Evolutionary conservation across 768 basidiomycete species (phyloP).

Genomic region (Filobasidium floriforme): DNA sequence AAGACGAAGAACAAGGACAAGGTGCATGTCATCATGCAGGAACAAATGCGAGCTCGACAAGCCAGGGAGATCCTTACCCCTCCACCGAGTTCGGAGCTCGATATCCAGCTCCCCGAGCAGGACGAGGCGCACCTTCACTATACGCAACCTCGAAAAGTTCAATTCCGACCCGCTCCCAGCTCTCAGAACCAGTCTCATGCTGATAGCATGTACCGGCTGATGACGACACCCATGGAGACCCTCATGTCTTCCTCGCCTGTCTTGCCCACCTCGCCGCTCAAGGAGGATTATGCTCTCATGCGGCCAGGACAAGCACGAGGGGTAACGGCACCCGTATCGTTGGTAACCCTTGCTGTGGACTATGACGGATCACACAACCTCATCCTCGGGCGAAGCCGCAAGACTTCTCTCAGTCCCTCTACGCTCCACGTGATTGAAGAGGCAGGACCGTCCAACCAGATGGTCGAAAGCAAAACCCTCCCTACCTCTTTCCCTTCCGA

Average conservation of each 20-base stretch:
- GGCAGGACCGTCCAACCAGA: neutral
- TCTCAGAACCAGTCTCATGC: neutral
- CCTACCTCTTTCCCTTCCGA: too few species aligned
- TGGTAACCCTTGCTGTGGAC: neutral
- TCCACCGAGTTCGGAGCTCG: conserved; percentile 3
- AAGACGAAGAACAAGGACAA: too few species aligned
- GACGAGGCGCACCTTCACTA: neutral
- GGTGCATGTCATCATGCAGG: too few species aligned
- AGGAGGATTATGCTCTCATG: neutral
- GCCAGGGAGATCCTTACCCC: neutral
- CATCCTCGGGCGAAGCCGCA: conserved; percentile 19
- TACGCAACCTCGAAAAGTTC: too few species aligned
- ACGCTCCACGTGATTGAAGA: too few species aligned
- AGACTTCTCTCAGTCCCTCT: neutral
- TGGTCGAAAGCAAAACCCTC: too few species aligned
- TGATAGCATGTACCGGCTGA: too few species aligned
- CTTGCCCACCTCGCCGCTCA: neutral
- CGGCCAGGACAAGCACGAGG: neutral
- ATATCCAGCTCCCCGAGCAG: neutral
- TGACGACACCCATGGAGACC: neutral
- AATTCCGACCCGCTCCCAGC: neutral
- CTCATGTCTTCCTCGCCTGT: neutral
- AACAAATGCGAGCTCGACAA: neutral
- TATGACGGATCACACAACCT: conserved; percentile 20
- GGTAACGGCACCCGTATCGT: neutral